Evolutionary conservation across 2,329 filamentous ascomycete species (phyloP).

Genomic region (Graphiopsis chlorocephala): DNA sequence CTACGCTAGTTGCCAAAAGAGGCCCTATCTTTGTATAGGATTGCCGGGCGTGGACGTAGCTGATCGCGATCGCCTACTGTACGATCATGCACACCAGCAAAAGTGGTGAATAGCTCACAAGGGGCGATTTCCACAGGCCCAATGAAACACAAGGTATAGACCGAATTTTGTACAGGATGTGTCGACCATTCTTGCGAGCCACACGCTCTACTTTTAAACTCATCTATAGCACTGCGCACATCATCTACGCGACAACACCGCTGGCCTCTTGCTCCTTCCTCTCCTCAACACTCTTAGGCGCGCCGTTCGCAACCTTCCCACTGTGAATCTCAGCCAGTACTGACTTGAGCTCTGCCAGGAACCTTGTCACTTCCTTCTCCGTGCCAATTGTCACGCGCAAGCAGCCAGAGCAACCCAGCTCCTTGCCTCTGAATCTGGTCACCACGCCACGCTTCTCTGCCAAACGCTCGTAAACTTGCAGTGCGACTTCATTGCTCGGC

Average conservation of each 20-base stretch:
- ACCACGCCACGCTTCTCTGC: conserved; percentile 87
- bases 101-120: not conserved
- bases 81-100: not conserved
- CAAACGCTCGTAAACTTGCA: conserved; percentile 77
- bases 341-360: conserved; percentile 65
- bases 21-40: not conserved
- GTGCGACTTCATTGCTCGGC: conserved; percentile 74
- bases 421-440: conserved; percentile 88
- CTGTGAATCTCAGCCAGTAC: conserved; percentile 50
- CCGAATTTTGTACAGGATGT: not conserved
- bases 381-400: conserved; percentile 91
- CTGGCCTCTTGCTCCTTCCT: conserved; percentile 50
- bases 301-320: conserved; percentile 32
- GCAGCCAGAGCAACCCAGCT: conserved; percentile 84
- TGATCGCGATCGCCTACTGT: not conserved
- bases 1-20: not conserved
- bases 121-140: not conserved
- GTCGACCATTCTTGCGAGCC: not conserved
- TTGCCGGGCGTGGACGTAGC: not conserved
- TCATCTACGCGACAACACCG: conserved; percentile 45
- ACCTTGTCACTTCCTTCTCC: conserved; percentile 75
- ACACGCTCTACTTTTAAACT: not conserved
- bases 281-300: conserved; percentile 39
- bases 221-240: not conserved
- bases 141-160: not conserved